Base-by-base conservation (phyloP, 108 stramenopile genomes). In the Pseudonitzschia delicatissima region DNA sequence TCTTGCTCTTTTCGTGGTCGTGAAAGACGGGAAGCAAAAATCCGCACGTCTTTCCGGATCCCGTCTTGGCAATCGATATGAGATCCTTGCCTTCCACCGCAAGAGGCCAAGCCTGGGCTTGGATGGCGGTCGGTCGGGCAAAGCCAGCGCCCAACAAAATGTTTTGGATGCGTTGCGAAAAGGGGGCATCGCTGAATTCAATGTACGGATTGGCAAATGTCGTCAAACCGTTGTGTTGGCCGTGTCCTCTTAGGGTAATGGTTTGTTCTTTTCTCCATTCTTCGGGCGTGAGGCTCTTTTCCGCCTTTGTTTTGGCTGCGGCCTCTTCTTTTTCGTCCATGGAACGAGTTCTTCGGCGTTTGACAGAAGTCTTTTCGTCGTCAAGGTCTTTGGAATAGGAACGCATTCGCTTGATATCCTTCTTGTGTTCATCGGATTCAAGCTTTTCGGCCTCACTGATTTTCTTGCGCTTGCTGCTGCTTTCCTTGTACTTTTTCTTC, bases 61-160 rank as follows among this genome's bases (percentile, higher is more conserved):
- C 98, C 0, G 98, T 99, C 71, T 98, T 97, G 42, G 99, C 99
- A 73, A 98, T 96, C 44, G 81, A 96, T 78, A 99, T 99, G 68
- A 99, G 77, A 80, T 99, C 99, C 8, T 80, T 66, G 11, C 91
- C 93, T 18, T 72, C 68, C 15, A 95, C 65, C 23, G 95, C 97
- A 62, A 97, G 90, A 34, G 98, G 97, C 83, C 96, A 96, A 3
- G 92, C 82, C 81, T 96, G 96, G 8, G 86, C 78, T 73, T 96
- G 96, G 71, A 94, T 93, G 20, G 84, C 40, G 2, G 93, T 85
- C 25, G 96, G 96, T 32, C 80, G 68, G 11, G 72, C 76, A 77
- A 95, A 96, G 13, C 93, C 93, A 15, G 93, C 96, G 21, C 81
- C 57, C 7, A 69, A 74, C 35, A 96, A 74, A n/a, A 80, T 69